Base-by-base conservation (phyloP, 2,329 filamentous ascomycete genomes). In the Cercospora beticola region DNA sequence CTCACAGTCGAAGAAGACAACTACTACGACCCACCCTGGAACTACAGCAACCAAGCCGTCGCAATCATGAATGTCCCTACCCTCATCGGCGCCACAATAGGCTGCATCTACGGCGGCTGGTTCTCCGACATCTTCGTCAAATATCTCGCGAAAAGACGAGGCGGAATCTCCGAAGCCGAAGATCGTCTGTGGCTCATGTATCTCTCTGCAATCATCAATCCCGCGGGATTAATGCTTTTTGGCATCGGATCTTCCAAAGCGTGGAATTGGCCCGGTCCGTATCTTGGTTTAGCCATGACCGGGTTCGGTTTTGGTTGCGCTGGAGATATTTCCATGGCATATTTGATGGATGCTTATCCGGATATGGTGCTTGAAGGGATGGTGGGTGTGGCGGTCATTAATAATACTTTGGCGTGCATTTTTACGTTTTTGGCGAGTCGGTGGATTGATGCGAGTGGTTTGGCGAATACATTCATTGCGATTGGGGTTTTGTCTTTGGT, bases 241-340 rank as follows among this genome's bases (percentile, higher is more conserved):
- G 85, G 85, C 5, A 83, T 87, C 43, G 84, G 84, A 0, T 84
- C 83, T 2, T 82, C 78, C 9, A 78, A 83, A 43, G 83, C 82
- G 1, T 86, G 83, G 85, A 70, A 76, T 40, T 87, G 86, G 86
- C 84, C 82, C 1, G 72, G 64, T 10, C 83, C 86, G 0, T 88
- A 88, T 64, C 78, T 88, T 14, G 86, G 85, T 1, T 77, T 88
- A 0, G 86, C 84, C 3, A 83, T 87, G 71, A 87, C 87, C 30
- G 86, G 86, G 4, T 88, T 88, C 65, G 86, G 86, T 2, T 88
- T 86, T 76, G 86, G 86, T 7, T 87, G 86, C 62, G 85, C 85
- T 2, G 86, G 86, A 5, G 86, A 88, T 75, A 74, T 88, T 26
- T 74, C 73, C 14, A 76, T 78, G 80, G 83, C 85, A 0, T 87